Conservation (phyloP, 208 protist species). For the Leishmania braziliensis region DNA sequence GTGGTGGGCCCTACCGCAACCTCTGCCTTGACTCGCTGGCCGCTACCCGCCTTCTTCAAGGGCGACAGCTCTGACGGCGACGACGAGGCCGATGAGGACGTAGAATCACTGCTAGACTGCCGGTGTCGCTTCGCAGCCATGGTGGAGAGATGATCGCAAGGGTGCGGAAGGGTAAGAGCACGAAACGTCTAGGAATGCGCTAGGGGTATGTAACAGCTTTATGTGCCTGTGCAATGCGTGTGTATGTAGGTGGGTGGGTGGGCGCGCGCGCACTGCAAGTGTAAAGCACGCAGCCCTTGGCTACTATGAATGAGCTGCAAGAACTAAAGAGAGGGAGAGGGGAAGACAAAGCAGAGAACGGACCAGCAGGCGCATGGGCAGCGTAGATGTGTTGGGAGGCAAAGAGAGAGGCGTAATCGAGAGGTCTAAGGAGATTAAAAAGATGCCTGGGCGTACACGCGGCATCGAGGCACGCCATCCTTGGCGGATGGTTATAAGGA, state of each 20-base stretch:
- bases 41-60: neutral
- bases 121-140: constrained; percentile 10
- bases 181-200: neutral
- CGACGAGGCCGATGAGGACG: neutral
- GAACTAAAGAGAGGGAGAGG: neutral
- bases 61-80: neutral
- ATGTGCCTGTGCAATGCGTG: neutral
- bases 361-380: neutral
- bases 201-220: neutral
- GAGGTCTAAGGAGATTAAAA: neutral
- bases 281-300: neutral
- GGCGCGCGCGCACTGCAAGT: neutral
- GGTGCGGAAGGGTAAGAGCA: neutral
- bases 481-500: neutral
- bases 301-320: neutral
- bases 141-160: neutral
- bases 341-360: neutral
- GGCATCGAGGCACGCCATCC: neutral
- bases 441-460: neutral
- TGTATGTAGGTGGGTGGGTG: neutral
- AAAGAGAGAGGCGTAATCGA: neutral
- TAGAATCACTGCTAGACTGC: neutral
- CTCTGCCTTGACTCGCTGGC: too few species aligned
- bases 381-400: neutral
- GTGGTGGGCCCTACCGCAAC: neutral